A percentile compares a stretch with the other conserved stretches of the same genome.
Conservation (phyloP, 805 yeast genomes). For the Pichia pseudocactophila region DNA sequence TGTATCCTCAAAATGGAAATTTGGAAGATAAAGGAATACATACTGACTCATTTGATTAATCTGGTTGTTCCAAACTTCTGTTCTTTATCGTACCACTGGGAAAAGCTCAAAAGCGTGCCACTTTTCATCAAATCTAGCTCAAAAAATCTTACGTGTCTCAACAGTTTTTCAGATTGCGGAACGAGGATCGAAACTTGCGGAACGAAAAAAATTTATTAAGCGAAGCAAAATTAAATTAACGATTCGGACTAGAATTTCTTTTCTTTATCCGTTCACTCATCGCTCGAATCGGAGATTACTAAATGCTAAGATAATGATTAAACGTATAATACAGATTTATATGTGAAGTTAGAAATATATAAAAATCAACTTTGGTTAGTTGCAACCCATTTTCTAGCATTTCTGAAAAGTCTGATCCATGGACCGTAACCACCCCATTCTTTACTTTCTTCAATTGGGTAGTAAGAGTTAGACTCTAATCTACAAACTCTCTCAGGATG, state of each 20-base stretch:
- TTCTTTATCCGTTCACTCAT: too few species aligned
- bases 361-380: slow-evolving; percentile 9
- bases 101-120: background rate
- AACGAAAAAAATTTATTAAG: background rate
- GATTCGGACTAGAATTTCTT: too few species aligned
- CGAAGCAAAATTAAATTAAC: too few species aligned
- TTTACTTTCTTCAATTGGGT: slow-evolving; percentile 52
- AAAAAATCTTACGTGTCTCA: too few species aligned
- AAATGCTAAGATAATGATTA: too few species aligned
- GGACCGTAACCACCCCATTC: slow-evolving; percentile 85
- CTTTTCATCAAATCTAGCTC: background rate
- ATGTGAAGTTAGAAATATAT: too few species aligned
- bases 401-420: slow-evolving; percentile 87
- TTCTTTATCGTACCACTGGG: background rate
- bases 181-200: background rate
- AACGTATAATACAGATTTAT: too few species aligned
- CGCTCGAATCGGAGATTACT: too few species aligned
- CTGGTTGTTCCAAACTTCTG: background rate
- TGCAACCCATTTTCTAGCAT: slow-evolving; percentile 89
- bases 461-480: slow-evolving; percentile 85
- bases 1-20: background rate
- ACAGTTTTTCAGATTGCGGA: too few species aligned
- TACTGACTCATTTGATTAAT: slow-evolving; percentile 11
- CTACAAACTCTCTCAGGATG: slow-evolving; percentile 95
- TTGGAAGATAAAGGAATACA: background rate